These are phyloP conservation scores for Monosporascus sp. DNA, from an alignment of 2,329 filamentous ascomycete genomes.

Conservation along the genomic window DNA sequence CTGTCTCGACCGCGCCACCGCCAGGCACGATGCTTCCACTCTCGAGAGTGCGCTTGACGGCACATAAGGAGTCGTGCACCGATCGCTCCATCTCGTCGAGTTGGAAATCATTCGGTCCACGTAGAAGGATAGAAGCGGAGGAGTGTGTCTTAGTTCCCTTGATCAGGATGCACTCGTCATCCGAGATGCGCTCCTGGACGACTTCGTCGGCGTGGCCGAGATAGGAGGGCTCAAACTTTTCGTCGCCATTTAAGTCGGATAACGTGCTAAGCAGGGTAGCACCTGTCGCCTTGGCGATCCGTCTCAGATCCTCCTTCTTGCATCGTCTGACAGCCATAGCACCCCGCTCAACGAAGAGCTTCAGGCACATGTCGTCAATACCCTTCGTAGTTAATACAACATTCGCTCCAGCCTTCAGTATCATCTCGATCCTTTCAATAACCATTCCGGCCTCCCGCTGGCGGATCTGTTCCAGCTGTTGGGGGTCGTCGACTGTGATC, in stretches of 20 bases:
- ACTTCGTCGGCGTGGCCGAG: constrained; percentile 93
- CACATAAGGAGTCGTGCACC: constrained; percentile 91
- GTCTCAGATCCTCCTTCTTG: constrained; percentile 96
- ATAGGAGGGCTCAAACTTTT: constrained; percentile 87
- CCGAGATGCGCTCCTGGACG: constrained; percentile 95
- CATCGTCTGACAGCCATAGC: constrained; percentile 94
- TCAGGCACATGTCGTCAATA: constrained; percentile 92
- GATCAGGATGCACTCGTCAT: constrained; percentile 95
- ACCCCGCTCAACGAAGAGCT: constrained; percentile 89
- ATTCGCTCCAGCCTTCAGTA: constrained; percentile 93
- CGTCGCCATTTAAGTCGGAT: constrained; percentile 94
- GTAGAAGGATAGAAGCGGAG: constrained; percentile 91
- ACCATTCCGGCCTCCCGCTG: constrained; percentile 90
- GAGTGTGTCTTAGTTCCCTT: constrained; percentile 94
- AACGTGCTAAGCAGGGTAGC: constrained; percentile 89
- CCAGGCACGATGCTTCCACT: constrained; percentile 95
- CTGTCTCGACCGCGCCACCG: constrained; percentile 96
- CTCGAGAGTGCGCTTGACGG: constrained; percentile 94
- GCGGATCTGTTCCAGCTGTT: constrained; percentile 95
- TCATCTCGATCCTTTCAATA: constrained; percentile 91
- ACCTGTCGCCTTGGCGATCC: constrained; percentile 93
- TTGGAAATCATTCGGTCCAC: constrained; percentile 91
- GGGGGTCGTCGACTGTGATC: constrained; percentile 94
- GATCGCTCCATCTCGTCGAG: constrained; percentile 99
- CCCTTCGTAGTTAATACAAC: constrained; percentile 97